Percentiles rank a stretch among this genome's conserved stretches.
Evolutionary conservation across 73 alveolate species (phyloP).

Genomic region (Symbiodinium natans): DNA sequence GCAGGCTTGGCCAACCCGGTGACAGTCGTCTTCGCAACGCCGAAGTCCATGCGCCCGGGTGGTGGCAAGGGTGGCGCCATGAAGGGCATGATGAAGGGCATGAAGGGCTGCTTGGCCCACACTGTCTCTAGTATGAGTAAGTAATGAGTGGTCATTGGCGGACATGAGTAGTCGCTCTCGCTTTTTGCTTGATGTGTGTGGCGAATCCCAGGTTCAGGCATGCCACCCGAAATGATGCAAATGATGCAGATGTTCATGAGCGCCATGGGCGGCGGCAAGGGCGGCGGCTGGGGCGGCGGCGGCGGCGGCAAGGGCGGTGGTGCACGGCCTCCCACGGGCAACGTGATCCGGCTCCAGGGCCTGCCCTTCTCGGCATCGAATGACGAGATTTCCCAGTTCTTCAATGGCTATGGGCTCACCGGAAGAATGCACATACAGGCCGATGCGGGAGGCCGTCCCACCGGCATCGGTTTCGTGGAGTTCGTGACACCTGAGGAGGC

Average conservation of each 20-base stretch:
- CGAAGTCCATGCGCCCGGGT: conserved; percentile 47
- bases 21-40: conserved; percentile 73
- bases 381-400: background rate
- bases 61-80: conserved; percentile 9
- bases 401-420: background rate
- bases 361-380: background rate
- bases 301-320: conserved; percentile 22
- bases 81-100: conserved; percentile 32
- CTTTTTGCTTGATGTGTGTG: background rate
- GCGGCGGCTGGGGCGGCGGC: conserved; percentile 7
- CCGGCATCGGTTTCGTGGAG: conserved; percentile 16
- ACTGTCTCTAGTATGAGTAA: too few species aligned
- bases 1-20: conserved; percentile 39
- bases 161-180: background rate
- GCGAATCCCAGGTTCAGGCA: background rate
- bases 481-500: background rate
- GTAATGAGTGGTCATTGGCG: too few species aligned
- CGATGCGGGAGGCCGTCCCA: conserved; percentile 6
- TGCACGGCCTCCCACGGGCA: background rate
- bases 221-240: conserved; percentile 1
- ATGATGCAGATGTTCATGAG: conserved; percentile 35
- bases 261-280: conserved; percentile 17
- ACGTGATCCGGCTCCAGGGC: background rate
- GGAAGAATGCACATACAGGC: background rate
- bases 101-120: conserved; percentile 32